Percentiles rank a stretch among this genome's conserved stretches.
Evolutionary conservation across 768 basidiomycete genomes (phyloP).

Genomic region (Vararia minispora): DNA sequence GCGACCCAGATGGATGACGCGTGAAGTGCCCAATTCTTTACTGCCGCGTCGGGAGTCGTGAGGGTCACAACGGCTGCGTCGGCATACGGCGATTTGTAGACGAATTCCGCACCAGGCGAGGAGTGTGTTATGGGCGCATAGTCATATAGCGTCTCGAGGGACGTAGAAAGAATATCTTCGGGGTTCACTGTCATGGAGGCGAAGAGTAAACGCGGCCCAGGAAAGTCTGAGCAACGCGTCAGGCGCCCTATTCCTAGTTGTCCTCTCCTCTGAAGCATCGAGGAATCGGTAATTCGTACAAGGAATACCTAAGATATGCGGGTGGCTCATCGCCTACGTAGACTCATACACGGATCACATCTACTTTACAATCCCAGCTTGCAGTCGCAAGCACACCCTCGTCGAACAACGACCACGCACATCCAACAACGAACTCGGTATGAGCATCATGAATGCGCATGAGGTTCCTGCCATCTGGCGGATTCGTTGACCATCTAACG

Average conservation of each 20-base stretch:
- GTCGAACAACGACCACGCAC: conserved; percentile 87
- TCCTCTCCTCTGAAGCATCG: too few relatives aligned
- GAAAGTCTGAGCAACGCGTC: too few relatives aligned
- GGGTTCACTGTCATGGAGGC: conserved; percentile 27
- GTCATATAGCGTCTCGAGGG: conserved; percentile 52
- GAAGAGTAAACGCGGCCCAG: too few relatives aligned
- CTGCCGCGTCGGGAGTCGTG: conserved; percentile 50
- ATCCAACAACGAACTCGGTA: conserved; percentile 91
- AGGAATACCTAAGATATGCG: conserved; percentile 1
- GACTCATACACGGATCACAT: conserved; percentile 64
- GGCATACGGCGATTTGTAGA: conserved; percentile 24
- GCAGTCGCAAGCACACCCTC: conserved; percentile 82
- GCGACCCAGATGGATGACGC: conserved; percentile 71
- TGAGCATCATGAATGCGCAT: conserved; percentile 75
- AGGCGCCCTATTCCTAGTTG: too few relatives aligned
- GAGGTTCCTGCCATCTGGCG: conserved; percentile 38
- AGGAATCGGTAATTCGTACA: too few relatives aligned
- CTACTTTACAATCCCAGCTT: conserved; percentile 82
- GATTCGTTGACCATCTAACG: conserved; percentile 59
- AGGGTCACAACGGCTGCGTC: conserved; percentile 27
- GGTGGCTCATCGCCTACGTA: too few relatives aligned
- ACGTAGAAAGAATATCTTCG: conserved; percentile 59
- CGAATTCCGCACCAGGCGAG: conserved; percentile 41
- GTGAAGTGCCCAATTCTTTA: conserved; percentile 65
- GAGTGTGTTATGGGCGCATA: conserved; percentile 50